phyloP scores from a whole-genome alignment of 106 monocot species.

The Agapanthus africanus region DNA sequence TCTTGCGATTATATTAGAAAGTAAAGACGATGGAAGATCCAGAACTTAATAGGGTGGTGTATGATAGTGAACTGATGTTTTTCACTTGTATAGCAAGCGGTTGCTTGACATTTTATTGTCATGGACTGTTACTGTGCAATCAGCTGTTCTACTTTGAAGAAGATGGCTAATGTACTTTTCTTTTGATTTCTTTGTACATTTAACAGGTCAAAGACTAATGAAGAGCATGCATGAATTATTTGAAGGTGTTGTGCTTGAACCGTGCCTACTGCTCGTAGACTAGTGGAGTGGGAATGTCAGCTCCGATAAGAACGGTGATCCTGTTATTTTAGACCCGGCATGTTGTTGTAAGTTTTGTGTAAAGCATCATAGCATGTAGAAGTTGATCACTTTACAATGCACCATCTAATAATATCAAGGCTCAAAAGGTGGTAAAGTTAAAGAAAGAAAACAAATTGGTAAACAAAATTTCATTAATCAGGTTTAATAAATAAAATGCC shows the following conservation, averaged over 20 bases:
- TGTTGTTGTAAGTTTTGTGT: conserved; percentile 72
- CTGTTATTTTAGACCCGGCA: conserved; percentile 92
- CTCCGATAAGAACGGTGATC: conserved; percentile 82
- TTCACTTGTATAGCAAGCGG: background rate
- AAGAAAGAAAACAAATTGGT: no score
- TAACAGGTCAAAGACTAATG: conserved; percentile 61
- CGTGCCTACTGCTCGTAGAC: conserved; percentile 94
- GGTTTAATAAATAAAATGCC: no score
- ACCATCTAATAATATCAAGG: background rate
- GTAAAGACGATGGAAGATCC: background rate
- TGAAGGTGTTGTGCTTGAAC: conserved; percentile 66
- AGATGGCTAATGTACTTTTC: background rate
- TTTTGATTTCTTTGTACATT: background rate
- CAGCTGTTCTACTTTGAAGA: background rate
- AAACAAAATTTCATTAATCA: background rate
- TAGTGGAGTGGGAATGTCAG: conserved; percentile 96
- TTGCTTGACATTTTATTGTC: background rate
- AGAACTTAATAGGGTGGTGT: background rate
- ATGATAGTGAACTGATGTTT: background rate
- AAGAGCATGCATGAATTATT: conserved; percentile 74
- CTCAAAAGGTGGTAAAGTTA: background rate
- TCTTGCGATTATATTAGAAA: background rate
- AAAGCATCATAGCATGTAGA: background rate
- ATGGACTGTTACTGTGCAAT: background rate
- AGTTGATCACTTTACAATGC: background rate